Conservation (phyloP, 2,329 filamentous ascomycete species). For the Fusarium verrucosum region DNA sequence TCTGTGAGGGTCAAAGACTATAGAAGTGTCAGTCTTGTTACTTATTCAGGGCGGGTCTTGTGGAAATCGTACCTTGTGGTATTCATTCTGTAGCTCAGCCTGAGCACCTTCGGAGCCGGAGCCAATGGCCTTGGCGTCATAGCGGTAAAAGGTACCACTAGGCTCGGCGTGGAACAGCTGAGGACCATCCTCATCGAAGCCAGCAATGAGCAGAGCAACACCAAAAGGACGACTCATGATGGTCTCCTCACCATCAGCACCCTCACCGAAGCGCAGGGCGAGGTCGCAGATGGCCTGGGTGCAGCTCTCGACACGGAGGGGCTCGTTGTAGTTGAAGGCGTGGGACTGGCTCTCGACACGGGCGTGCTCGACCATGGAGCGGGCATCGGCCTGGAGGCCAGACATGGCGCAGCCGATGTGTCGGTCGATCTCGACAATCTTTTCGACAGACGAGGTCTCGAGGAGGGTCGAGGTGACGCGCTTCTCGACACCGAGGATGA, state of each 20-base stretch:
- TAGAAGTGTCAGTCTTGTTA: slow-evolving; percentile 2
- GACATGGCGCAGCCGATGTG: slow-evolving; percentile 99
- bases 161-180: slow-evolving; percentile 98
- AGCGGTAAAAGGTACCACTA: slow-evolving; percentile 97
- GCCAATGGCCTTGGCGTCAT: slow-evolving; percentile 98
- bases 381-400: slow-evolving; percentile 94
- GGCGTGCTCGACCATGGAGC: slow-evolving; percentile 98
- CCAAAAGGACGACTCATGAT: slow-evolving; percentile 98
- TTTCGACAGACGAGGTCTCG: slow-evolving; percentile 97
- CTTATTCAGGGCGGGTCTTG: neutral
- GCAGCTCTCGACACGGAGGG: slow-evolving; percentile 93
- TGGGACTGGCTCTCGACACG: slow-evolving; percentile 98
- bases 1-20: slow-evolving; percentile 89
- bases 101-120: slow-evolving; percentile 97
- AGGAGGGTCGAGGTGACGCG: slow-evolving; percentile 97
- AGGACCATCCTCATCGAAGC: slow-evolving; percentile 96
- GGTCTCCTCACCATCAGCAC: slow-evolving; percentile 96
- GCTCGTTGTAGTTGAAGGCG: slow-evolving; percentile 97
- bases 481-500: slow-evolving; percentile 98
- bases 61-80: slow-evolving; percentile 75
- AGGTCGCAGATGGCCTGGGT: slow-evolving; percentile 99
- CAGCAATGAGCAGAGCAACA: slow-evolving; percentile 94
- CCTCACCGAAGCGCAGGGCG: slow-evolving; percentile 94
- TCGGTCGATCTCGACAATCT: slow-evolving; percentile 99
- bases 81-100: slow-evolving; percentile 97